Base-by-base conservation (phyloP, 345 rosid genomes). In the Triadica sebifera region DNA sequence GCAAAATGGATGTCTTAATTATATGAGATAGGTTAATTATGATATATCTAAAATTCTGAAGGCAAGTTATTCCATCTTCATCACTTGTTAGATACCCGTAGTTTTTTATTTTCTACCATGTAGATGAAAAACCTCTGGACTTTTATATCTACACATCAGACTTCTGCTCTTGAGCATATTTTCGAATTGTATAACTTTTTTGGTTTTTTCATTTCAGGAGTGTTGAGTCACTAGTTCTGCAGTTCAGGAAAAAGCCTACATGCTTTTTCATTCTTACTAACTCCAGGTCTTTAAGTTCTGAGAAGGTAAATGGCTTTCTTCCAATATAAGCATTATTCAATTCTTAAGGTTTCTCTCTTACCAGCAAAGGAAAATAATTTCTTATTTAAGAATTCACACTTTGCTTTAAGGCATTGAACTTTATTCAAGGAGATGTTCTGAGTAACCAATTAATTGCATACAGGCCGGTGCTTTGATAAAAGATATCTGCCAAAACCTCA, bases 191-290 rank as follows among this genome's bases (percentile, higher is more conserved):
- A 29, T 34, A 62, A 20, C 51, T 13, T 22, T 37, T 69, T 52
- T 65, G 73, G n/a, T 51, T 47, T 10, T 64, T 17, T 4, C 47
- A 74, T 82, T 82, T 66, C 89, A 92, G 97, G 97, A 85, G 89
- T 49, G 84, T 86, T 56, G 87, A 79, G 67, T 89, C 98, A 24
- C 91, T 94, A 38, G 82, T 86, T 77, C 87, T 87, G 80, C 92
- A 92, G 74, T 89, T 94, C 63, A 84, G 64, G 74, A 89, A 86
- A 75, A 89, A 79, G 74, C 92, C 95, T 51, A 70, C 82, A 71
- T 94, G 98, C 83, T 89, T 94, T 84, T 94, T 92, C 88, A 90
- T 94, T 80, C 84, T 94, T 79, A 94, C 97, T 1, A 94, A 94
- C 84, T 90, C 98, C 63, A 89, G 97, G 84, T 78, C 98, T 49